A percentile compares a stretch with the other conserved stretches of the same genome.
These are phyloP conservation scores for Jamesozyma gamospora DNA, from an alignment of 805 yeast genomes.

Conservation along the genomic window DNA sequence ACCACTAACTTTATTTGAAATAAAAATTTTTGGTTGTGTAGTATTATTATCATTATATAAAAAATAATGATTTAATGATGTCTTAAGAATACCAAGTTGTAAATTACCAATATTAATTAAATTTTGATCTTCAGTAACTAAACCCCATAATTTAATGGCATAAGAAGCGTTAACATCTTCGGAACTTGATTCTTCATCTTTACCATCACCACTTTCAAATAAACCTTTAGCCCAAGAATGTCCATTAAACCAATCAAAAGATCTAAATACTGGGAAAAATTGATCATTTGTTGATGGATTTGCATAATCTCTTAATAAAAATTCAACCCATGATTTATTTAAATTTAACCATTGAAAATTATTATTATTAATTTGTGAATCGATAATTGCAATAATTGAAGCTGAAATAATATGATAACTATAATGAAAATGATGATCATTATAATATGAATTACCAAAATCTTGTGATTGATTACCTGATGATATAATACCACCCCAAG, in stretches of 20 bases:
- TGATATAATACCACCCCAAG: conserved; percentile 72
- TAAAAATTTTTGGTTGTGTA: conserved; percentile 46
- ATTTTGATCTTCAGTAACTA: conserved; percentile 40
- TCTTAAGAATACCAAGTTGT: conserved; percentile 49
- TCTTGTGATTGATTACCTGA: conserved; percentile 53
- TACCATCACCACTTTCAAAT: conserved; percentile 62
- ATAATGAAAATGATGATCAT: conserved; percentile 71
- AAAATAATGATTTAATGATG: conserved; percentile 47
- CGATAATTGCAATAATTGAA: conserved; percentile 52
- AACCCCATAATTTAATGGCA: conserved; percentile 58
- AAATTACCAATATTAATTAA: conserved; percentile 48
- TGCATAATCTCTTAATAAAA: conserved; percentile 57
- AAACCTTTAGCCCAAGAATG: conserved; percentile 76
- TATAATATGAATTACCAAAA: conserved; percentile 61
- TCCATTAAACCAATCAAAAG: conserved; percentile 68
- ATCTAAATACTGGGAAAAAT: conserved; percentile 55
- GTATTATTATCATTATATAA: conserved; percentile 43
- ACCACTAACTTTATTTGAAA: conserved; percentile 60
- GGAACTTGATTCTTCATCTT: conserved; percentile 63
- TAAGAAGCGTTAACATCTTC: conserved; percentile 67
- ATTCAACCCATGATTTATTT: conserved; percentile 42
- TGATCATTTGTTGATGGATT: conserved; percentile 46
- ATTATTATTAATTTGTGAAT: conserved; percentile 24
- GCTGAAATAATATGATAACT: conserved; percentile 67
- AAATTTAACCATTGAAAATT: conserved; percentile 37